Base-by-base conservation (phyloP, 495 filamentous ascomycete genomes). In the Paragyromitra xinjiangensis region DNA sequence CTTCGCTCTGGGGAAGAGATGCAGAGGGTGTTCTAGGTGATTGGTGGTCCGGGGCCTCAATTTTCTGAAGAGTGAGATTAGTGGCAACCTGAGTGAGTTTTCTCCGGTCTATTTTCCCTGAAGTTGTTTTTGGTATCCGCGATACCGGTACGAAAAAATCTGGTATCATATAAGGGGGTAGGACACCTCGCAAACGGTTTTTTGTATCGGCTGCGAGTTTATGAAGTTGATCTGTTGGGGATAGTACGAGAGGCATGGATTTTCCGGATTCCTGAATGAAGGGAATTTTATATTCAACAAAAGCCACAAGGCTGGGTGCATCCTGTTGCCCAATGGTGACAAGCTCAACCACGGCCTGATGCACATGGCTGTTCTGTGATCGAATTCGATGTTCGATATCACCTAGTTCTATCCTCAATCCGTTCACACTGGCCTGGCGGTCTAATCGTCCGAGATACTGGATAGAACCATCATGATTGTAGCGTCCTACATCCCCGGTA, bases 381-480 rank as follows among this genome's bases (percentile, higher is more conserved):
- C 29, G 65, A 75, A 75, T 19, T 8, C 56, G 70, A 24, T 73
- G 22, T 71, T 85, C 83, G 45, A 85, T 80, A 76, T 85, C 85
- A 0, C 82, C 84, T 1, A 84, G 63, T 63, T 86, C 85, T n/a
- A 86, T 71, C 0, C 85, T 83, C 29, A 81, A 69, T 0, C 85
- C 85, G 29, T 82, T 80, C 0, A 87, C 39, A 76, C 85, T 87
- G 55, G 84, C 71, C 55, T 87, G 85, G 3, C 69, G 78, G 56
- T 86, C 85, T 34, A 84, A 84, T 11, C 85, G 78, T 0, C 79
- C 80, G 26, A 85, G 56, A 29, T 82, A 83, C 22, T 80, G 75
- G 12, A 90, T 78, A 9, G 83, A 86, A 0, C 88, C 88, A 78
- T 89, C 87, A 9, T 84, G 81, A 69, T 86, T 87, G 78, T 89